These are phyloP conservation scores for Trichoderma lentiforme DNA, from an alignment of 2,329 filamentous ascomycete genomes.

Conservation along the genomic window DNA sequence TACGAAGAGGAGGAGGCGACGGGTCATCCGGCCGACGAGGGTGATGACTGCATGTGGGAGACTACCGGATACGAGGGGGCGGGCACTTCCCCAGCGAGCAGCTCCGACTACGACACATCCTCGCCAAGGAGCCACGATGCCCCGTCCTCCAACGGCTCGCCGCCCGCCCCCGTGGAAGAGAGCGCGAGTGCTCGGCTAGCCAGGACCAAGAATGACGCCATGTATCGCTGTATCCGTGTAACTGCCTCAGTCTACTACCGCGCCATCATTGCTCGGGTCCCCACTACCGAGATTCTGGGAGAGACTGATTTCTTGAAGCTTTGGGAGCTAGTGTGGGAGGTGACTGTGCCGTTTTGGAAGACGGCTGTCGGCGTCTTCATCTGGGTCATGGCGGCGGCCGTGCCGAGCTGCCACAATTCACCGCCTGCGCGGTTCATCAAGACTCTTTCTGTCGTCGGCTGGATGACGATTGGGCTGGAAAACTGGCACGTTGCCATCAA, in stretches of 20 bases:
- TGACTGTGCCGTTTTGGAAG: constrained; percentile 46
- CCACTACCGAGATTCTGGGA: constrained; percentile 41
- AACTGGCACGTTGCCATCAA: constrained; percentile 46
- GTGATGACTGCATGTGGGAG: constrained; percentile 10
- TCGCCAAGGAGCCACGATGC: constrained; percentile 7
- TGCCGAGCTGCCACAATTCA: constrained; percentile 38
- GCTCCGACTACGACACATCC: constrained; percentile 1
- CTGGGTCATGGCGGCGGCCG: constrained; percentile 46
- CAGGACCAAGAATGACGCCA: constrained; percentile 32
- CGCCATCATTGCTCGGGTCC: constrained; percentile 41
- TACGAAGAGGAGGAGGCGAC: background rate
- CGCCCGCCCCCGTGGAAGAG: background rate
- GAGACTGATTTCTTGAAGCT: constrained; percentile 40
- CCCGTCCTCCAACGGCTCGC: background rate
- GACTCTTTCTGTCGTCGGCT: constrained; percentile 41
- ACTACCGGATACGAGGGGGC: constrained; percentile 14
- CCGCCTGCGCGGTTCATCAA: constrained; percentile 45
- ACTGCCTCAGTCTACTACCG: constrained; percentile 47
- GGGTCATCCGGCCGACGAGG: background rate
- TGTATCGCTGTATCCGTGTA: constrained; percentile 47
- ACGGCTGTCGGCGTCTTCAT: constrained; percentile 46
- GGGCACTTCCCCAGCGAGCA: constrained; percentile 4
- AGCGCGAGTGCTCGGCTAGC: constrained; percentile 11
- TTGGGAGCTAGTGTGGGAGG: constrained; percentile 47
- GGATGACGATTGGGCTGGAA: constrained; percentile 46